Conservation (phyloP, 2,329 filamentous ascomycete genomes). For the Aspergillus novoparasiticus region DNA sequence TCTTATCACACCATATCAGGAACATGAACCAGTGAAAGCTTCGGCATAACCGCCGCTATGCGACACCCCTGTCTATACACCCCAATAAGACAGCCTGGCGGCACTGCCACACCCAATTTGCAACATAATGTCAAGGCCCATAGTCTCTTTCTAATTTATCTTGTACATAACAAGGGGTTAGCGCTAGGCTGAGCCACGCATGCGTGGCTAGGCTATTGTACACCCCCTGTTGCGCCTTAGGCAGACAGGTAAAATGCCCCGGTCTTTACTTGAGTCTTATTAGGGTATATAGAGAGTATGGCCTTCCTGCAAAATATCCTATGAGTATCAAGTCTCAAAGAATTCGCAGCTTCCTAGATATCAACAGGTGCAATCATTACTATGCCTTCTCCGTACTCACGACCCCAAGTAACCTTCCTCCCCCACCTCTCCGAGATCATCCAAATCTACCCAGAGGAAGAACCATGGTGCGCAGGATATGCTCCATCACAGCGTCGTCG, state of each 20-base stretch:
- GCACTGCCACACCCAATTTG: neutral
- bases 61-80: neutral
- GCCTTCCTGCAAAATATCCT: neutral
- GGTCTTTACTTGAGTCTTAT: neutral
- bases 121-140: neutral
- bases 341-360: neutral
- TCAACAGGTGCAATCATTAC: neutral
- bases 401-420: neutral
- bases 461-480: neutral
- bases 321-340: neutral
- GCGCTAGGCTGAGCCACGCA: neutral
- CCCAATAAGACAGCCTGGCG: neutral
- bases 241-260: neutral
- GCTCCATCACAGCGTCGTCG: neutral
- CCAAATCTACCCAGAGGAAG: neutral
- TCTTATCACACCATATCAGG: neutral
- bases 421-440: neutral
- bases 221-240: neutral
- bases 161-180: neutral
- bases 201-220: neutral
- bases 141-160: neutral
- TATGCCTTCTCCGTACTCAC: neutral
- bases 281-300: neutral
- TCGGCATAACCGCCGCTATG: neutral
- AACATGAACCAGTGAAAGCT: neutral